phyloP scores from a whole-genome alignment of 2,329 filamentous ascomycete species.

The Xylariaceae sp. region DNA sequence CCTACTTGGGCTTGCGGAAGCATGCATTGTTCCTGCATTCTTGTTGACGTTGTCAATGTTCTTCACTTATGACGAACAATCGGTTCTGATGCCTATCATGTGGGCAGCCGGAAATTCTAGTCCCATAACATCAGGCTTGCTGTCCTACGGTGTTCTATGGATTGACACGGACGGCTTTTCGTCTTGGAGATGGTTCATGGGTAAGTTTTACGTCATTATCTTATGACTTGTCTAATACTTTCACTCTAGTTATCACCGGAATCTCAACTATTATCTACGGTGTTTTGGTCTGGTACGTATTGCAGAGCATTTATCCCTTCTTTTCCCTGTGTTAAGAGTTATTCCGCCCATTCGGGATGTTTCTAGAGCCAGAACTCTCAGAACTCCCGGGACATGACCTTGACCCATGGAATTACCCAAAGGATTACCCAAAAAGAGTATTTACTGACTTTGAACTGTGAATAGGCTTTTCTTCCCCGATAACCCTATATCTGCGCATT shows the following conservation, averaged over 20 bases:
- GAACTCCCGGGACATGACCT: no score
- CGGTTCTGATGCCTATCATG: constrained; percentile 41
- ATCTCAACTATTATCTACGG: constrained; percentile 18
- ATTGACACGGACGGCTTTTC: constrained; percentile 41
- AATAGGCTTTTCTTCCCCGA: constrained; percentile 41
- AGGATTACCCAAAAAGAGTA: no score
- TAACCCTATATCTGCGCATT: constrained; percentile 31
- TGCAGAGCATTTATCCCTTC: no score
- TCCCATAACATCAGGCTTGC: constrained; percentile 37
- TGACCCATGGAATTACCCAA: no score
- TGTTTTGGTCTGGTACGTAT: constrained; percentile 34
- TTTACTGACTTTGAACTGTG: no score
- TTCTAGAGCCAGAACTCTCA: no score
- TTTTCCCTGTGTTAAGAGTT: no score
- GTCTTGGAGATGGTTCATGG: constrained; percentile 45
- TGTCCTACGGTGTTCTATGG: constrained; percentile 38
- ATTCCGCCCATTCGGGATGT: no score
- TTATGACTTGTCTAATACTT: neutral
- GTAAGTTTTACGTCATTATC: constrained; percentile 18
- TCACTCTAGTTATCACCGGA: constrained; percentile 16
- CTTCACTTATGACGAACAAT: constrained; percentile 41
- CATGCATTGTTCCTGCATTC: constrained; percentile 18
- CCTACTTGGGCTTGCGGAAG: constrained; percentile 17
- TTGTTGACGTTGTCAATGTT: constrained; percentile 39
- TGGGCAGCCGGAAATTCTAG: constrained; percentile 43